Base-by-base conservation (phyloP, 495 filamentous ascomycete species). In the Xanthoparmelia taractica region DNA sequence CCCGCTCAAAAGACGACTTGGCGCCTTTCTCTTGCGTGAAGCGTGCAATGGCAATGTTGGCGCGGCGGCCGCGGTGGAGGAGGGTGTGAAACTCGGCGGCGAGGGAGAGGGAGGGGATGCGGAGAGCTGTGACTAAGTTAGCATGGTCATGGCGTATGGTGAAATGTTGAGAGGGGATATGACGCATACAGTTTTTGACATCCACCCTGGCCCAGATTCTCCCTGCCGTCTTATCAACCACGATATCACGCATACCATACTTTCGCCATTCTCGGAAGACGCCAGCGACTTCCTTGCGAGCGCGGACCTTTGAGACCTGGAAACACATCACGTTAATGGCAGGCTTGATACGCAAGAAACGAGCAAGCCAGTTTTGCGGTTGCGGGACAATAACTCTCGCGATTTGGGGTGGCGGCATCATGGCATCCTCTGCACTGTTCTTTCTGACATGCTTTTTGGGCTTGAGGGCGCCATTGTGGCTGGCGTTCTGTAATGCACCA, bases 11-110 rank as follows among this genome's bases (percentile, higher is more conserved):
- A 36, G 87, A 91, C 59, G 84, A 88, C 2, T 89, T 92, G 0
- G 92, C 91, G 23, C 94, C 94, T 54, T 85, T 84, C 69, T 92
- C 89, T 70, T 96, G 93, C 36, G 87, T 91, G 75, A 97, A 89
- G 20, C 89, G 85, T 31, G 87, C 89, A 50, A 96, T 82, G 72
- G 85, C 86, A 23, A 96, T 80, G 61, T 83, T 83, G 59, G 84
- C 80, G 68, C 80, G 83, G 40, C 75, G 75, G 33, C 89, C 88
- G 65, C 90, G 87, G 72, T 95, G 88, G 38, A 92, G 86, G 15
- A 95, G 84, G 13, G 85, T 89, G 74, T 90, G 92, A 67, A 97
- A 80, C 69, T 97, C 90, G 54, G 84, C 81, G 6, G 89, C 87
- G 69, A 97, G 89, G 23, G 85, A 79, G 11, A 95, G 88, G 34